Percentiles rank a stretch among this genome's conserved stretches.
Evolutionary conservation across 2,329 filamentous ascomycete species (phyloP).

Genomic region (Colletotrichum scovillei): DNA sequence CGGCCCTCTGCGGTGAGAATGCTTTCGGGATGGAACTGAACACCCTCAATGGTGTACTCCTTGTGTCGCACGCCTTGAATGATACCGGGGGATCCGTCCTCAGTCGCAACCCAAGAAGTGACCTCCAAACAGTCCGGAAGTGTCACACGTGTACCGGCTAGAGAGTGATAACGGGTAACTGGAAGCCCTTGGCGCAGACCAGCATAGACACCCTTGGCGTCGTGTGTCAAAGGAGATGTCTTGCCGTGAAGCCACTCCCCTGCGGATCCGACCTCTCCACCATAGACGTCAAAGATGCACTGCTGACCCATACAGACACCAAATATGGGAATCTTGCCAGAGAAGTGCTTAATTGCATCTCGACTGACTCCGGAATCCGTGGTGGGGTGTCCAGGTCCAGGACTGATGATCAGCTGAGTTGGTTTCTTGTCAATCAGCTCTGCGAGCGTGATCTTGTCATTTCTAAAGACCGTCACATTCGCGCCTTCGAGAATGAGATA

Average conservation of each 20-base stretch:
- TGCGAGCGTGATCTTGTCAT: conserved; percentile 89
- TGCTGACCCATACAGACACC: conserved; percentile 99
- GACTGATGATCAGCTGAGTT: conserved; percentile 94
- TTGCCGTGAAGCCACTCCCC: conserved; percentile 98
- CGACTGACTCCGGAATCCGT: conserved; percentile 95
- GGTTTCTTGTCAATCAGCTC: conserved; percentile 86
- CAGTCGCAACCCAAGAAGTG: conserved; percentile 86
- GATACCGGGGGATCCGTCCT: conserved; percentile 82
- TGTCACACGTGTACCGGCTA: conserved; percentile 90
- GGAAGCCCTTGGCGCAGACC: conserved; percentile 83
- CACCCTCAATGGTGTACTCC: conserved; percentile 89
- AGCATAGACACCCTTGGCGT: conserved; percentile 90
- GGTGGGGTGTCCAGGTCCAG: conserved; percentile 91
- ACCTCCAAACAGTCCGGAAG: conserved; percentile 88
- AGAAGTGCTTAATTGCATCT: conserved; percentile 89
- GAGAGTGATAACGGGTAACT: conserved; percentile 95
- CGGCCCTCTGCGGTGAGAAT: conserved; percentile 92
- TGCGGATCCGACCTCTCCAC: conserved; percentile 89
- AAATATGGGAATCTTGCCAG: conserved; percentile 92
- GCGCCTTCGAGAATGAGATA: conserved; percentile 97
- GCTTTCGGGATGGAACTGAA: conserved; percentile 98
- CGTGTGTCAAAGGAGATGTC: conserved; percentile 90
- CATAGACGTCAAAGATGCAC: conserved; percentile 95
- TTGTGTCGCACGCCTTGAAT: conserved; percentile 99
- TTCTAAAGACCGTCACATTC: conserved; percentile 87